Evolutionary conservation across 768 basidiomycete genomes (phyloP).

Genomic region (Trametes gibbosa): DNA sequence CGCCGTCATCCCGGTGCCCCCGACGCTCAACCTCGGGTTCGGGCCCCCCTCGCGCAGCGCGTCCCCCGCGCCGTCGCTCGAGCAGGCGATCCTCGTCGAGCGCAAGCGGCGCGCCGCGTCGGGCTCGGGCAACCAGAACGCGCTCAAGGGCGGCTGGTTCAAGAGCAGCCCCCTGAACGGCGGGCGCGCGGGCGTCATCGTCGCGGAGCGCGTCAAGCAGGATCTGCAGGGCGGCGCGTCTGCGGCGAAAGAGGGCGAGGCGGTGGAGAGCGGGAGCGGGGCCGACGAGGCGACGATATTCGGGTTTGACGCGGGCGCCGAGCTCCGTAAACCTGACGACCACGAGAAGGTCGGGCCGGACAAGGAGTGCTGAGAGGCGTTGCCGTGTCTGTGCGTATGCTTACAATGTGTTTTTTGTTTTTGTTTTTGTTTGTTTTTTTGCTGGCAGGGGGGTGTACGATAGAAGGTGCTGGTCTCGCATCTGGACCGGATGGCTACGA

Average conservation of each 20-base stretch:
- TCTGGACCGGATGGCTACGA: too few species aligned
- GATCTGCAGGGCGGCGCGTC: not conserved
- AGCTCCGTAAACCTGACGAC: slow-evolving; percentile 36
- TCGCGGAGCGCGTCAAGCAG: slow-evolving; percentile 46
- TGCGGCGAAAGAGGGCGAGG: not conserved
- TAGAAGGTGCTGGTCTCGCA: too few species aligned
- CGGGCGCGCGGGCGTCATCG: slow-evolving; percentile 42
- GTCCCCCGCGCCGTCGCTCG: slow-evolving; percentile 58
- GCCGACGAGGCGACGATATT: not conserved
- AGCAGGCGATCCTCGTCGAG: slow-evolving; percentile 67
- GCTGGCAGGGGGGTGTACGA: not conserved
- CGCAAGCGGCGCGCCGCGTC: slow-evolving; percentile 52
- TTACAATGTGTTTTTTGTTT: not conserved
- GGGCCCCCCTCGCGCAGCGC: slow-evolving; percentile 33
- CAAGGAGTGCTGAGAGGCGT: slow-evolving; percentile 22
- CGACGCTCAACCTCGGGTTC: slow-evolving; percentile 11
- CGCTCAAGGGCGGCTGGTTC: slow-evolving; percentile 55
- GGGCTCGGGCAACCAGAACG: slow-evolving; percentile 20
- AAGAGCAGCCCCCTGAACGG: slow-evolving; percentile 68
- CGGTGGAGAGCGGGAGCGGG: not conserved
- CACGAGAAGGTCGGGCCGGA: slow-evolving; percentile 35
- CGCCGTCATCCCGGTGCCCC: slow-evolving; percentile 11
- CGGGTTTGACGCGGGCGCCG: not conserved
- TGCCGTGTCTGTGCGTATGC: not conserved
- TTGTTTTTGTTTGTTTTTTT: not conserved